phyloP scores from a whole-genome alignment of 2,329 filamentous ascomycete species.

The Rhexocercosporidium sp. region DNA sequence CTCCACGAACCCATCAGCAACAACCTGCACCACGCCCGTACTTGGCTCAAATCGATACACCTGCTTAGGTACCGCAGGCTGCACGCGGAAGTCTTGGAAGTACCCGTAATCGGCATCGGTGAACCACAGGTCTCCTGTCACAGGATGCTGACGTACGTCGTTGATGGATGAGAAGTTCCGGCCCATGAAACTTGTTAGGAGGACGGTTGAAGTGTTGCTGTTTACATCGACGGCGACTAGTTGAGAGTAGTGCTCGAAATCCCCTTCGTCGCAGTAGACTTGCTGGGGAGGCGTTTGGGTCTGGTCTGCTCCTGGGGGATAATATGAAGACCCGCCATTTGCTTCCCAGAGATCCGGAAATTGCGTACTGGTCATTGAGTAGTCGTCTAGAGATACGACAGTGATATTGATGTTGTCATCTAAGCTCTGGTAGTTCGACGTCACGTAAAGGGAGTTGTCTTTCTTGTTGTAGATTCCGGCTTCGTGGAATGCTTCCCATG shows the following conservation, averaged over 20 bases:
- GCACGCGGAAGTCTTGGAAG: conserved; percentile 2
- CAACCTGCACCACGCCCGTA: conserved; percentile 9
- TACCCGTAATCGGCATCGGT: conserved; percentile 16
- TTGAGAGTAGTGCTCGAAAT: conserved; percentile 13
- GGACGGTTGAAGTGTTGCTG: conserved; percentile 6
- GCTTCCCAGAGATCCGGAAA: conserved; percentile 12
- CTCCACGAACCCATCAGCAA: conserved; percentile 10
- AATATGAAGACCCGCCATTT: conserved; percentile 12
- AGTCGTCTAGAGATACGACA: conserved; percentile 14
- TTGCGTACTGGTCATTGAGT: conserved; percentile 12
- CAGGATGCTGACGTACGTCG: conserved; percentile 14
- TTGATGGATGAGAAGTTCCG: conserved; percentile 17
- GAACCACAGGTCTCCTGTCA: conserved; percentile 17
- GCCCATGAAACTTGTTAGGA: conserved; percentile 12
- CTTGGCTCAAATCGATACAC: conserved; percentile 15
- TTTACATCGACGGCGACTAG: conserved; percentile 11
- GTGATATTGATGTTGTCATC: conserved; percentile 17
- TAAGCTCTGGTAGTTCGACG: conserved; percentile 10
- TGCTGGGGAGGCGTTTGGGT: conserved; percentile 14
- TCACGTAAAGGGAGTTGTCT: conserved; percentile 15
- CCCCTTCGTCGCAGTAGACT: conserved; percentile 14
- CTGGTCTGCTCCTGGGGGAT: conserved; percentile 14
- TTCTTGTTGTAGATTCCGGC: conserved; percentile 18
- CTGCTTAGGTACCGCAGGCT: conserved; percentile 10
- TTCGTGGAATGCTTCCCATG: conserved; percentile 18